Conservation (phyloP, 2,329 filamentous ascomycete species). For the Colletotrichum higginsianum region DNA sequence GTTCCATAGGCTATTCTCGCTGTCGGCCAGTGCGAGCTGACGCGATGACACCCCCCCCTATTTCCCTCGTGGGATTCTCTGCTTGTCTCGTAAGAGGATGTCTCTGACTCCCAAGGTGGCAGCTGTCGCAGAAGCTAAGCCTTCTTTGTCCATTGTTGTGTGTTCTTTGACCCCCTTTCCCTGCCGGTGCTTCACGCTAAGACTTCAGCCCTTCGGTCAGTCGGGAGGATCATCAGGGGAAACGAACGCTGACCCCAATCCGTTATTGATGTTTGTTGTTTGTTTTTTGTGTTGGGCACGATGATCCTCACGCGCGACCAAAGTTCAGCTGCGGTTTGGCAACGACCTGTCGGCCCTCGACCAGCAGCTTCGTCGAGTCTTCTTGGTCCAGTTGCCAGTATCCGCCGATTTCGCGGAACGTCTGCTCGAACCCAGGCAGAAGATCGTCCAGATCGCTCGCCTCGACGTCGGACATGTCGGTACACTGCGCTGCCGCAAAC, state of each 20-base stretch:
- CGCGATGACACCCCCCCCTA: no score
- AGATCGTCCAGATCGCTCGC: slow-evolving; percentile 26
- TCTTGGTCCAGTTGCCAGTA: slow-evolving; percentile 38
- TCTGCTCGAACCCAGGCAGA: slow-evolving; percentile 32
- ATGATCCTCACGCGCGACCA: no score
- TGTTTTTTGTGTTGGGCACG: no score
- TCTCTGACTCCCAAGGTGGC: not conserved
- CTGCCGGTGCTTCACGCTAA: slow-evolving; percentile 9
- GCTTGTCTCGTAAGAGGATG: not conserved
- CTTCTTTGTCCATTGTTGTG: slow-evolving; percentile 11
- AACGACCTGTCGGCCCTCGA: no score
- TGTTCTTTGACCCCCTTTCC: slow-evolving; percentile 21
- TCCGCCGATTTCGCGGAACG: slow-evolving; percentile 27
- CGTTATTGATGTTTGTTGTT: not conserved
- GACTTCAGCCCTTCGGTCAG: slow-evolving; percentile 1
- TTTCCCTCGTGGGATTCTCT: not conserved
- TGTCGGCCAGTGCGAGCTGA: not conserved
- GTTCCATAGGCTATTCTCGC: not conserved
- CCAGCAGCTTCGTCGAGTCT: not conserved
- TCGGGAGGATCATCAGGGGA: slow-evolving; percentile 8
- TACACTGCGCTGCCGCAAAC: slow-evolving; percentile 28
- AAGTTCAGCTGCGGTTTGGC: no score
- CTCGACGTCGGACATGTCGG: slow-evolving; percentile 30
- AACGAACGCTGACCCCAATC: not conserved
- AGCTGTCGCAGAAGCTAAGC: not conserved